Evolutionary conservation across 2,329 filamentous ascomycete species (phyloP), one percentile per base, ranked within the genome.

Genomic region (Dactylonectria estremocensis): DNA sequence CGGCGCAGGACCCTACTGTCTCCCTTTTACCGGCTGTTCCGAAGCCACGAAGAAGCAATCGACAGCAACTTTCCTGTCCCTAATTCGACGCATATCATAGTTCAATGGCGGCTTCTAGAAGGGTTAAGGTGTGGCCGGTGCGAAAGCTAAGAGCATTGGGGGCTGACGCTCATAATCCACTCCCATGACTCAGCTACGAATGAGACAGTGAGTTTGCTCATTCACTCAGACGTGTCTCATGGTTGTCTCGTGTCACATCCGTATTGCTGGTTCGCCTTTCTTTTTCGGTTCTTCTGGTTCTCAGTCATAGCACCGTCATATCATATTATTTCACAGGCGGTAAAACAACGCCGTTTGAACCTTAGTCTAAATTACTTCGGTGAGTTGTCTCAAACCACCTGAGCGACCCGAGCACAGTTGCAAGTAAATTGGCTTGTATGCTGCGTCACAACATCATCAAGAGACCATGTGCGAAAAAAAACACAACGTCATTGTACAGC

Each of bases 51-150:
- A 24, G 18, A 48, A 13, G 28, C 9, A 45, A 18, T 52, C 13
- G 14, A 24, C 35, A 11, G 14, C n/a, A 18, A 10, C n/a, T 56
- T 56, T 28, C 43, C 43, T n/a, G 55, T 72, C 63, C 63, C 72
- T 70, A 54, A 31, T 11, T 22, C 28, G 49, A 18, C 50, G 35
- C 16, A 35, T 35, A 20, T 22, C 31, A 22, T n/a, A 20, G 50
- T 53, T 53, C 18, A n/a, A 22, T 18, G 50, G 28, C 49, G 31
- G 8, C 14, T 53, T 33, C 24, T n/a, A 53, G 31, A 7, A 58
- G 16, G 14, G 16, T 53, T 37, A 48, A 64, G 40, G 20, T 37
- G 40, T 46, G 40, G 37, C 37, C 20, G 55, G 55, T 46, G 55
- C 48, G 61, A 64, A 9, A 45, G 20, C 48, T 24, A 64, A 20